phyloP scores from a whole-genome alignment of 2,329 filamentous ascomycete genomes.

The Penicillium oxalicum region DNA sequence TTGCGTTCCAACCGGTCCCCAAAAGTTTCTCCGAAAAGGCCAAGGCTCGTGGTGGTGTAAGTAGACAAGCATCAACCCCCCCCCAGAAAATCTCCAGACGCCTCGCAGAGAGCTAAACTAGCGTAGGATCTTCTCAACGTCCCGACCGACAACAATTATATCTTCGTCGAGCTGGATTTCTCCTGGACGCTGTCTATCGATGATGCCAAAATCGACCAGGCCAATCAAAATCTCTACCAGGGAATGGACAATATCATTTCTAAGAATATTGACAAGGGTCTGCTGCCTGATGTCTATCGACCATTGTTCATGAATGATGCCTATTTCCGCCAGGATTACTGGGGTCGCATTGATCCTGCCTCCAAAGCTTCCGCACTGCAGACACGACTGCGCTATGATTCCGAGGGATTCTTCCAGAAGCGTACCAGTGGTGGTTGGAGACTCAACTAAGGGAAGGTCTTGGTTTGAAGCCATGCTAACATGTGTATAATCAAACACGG shows the following conservation, averaged over 20 bases:
- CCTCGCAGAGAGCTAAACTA: neutral
- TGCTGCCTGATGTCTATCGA: constrained; percentile 36
- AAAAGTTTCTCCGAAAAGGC: constrained; percentile 29
- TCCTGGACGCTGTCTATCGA: constrained; percentile 34
- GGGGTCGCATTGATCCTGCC: constrained; percentile 31
- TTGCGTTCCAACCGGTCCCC: constrained; percentile 36
- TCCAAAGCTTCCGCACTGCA: constrained; percentile 27
- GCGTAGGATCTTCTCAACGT: constrained; percentile 37
- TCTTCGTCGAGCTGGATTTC: constrained; percentile 44
- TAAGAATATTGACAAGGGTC: constrained; percentile 29
- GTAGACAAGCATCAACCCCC: neutral
- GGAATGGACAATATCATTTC: constrained; percentile 32
- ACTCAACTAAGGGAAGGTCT: constrained; percentile 11
- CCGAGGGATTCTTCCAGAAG: constrained; percentile 36
- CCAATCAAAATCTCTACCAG: constrained; percentile 34
- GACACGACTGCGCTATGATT: constrained; percentile 35
- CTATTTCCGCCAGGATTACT: constrained; percentile 42
- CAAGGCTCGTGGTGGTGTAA: constrained; percentile 33
- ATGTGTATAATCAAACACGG: no score
- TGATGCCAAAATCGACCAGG: constrained; percentile 34
- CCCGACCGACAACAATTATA: constrained; percentile 36
- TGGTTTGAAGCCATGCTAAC: no score
- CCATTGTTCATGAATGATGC: constrained; percentile 46
- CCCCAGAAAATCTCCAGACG: no score
- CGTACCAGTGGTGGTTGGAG: constrained; percentile 39